Conservation (phyloP, 352 stramenopile species). For the Pythium grandisporangium region DNA sequence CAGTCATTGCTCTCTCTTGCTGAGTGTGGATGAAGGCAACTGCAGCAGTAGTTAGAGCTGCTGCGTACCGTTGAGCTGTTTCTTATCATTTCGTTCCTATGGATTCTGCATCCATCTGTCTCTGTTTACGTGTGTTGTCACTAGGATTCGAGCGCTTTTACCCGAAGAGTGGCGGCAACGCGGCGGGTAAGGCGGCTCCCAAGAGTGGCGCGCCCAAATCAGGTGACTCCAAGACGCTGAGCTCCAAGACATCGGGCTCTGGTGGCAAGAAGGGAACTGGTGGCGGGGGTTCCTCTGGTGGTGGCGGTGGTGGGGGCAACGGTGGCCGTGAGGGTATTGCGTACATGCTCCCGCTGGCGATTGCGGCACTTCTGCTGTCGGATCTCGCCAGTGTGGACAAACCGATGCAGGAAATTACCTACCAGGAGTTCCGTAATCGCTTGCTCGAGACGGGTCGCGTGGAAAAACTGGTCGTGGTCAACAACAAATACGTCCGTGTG, state of each 20-base stretch:
- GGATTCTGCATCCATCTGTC: too few species aligned
- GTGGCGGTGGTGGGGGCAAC: conserved; percentile 21
- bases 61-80: too few species aligned
- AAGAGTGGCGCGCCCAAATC: conserved; percentile 46
- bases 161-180: conserved; percentile 51
- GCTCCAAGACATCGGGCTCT: conserved; percentile 43
- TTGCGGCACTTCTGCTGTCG: conserved; percentile 66
- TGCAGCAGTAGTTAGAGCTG: too few species aligned
- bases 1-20: not conserved
- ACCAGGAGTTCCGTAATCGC: conserved; percentile 86
- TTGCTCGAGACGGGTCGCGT: conserved; percentile 80
- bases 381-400: conserved; percentile 69
- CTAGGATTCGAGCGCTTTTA: conserved; percentile 78
- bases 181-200: conserved; percentile 10
- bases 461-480: conserved; percentile 86
- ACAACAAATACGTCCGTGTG: conserved; percentile 89
- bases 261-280: conserved; percentile 23
- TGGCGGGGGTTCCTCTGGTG: conserved; percentile 13
- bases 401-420: conserved; percentile 87
- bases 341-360: conserved; percentile 63
- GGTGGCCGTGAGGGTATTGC: conserved; percentile 48
- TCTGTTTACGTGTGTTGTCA: not conserved
- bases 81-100: not conserved
- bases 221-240: conserved; percentile 58
- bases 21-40: too few species aligned